Base-by-base conservation (phyloP, 768 basidiomycete species). In the Collybiopsis luxurians region DNA sequence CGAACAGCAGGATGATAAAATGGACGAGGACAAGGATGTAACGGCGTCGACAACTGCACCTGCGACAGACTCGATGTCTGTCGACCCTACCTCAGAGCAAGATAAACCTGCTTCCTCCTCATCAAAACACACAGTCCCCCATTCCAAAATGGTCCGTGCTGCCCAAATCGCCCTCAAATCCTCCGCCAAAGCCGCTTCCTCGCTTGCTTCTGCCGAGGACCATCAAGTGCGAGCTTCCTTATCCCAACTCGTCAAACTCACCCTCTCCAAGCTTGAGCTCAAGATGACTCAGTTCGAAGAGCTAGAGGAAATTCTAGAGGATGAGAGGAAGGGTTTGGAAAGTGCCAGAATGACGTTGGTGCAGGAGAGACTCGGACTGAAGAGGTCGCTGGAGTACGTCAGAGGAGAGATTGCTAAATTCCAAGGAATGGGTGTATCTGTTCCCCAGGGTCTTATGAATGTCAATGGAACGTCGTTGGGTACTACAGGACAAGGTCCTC, bases 281-380 rank as follows among this genome's bases (percentile, higher is more conserved):
- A 98, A 99, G 79, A 91, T 95, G 85, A 73, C 83, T 1, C 92
- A 95, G 69, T 98, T 98, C 65, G 97, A 98, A 68, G 88, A 92
- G 69, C 77, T 99, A 56, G 97, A 99, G 68, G 89, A 90, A 47
- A 75, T 94, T 9, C 75, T 99, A 51, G 97, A 98, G 68, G 88
- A 92, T 52, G 97, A 99, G 71, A 81, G 94, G 55, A 82, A 89
- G 59, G 77, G 83, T 34, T 72, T 99, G 43, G 97, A 99, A 76
- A 84, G 86, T 46, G 86, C 89, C 21, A 81, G 91, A 54, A 79
- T 92, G 73, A 80, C 85, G 38, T 74, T 98, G 40, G 84, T 92
- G 53, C 86, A 80, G 64, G 96, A 98, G 67, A 81, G 93, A 52
- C 69, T 87, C 51, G 81, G 80, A 40, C 64, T 93, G 53, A 87